Conservation (phyloP, 306 rosid species). For the Sophora flavescens region DNA sequence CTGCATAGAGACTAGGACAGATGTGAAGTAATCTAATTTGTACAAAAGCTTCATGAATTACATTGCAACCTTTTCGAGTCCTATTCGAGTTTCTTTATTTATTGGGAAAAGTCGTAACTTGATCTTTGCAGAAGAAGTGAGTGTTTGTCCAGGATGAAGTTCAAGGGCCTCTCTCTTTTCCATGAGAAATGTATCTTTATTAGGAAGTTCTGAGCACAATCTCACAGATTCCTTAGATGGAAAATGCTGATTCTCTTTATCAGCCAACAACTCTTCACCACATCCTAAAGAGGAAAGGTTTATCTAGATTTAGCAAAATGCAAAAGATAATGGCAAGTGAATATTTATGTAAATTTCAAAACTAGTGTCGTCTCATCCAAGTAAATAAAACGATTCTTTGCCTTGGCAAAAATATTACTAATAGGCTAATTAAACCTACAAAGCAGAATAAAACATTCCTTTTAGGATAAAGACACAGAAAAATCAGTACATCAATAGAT, state of each 20-base stretch:
- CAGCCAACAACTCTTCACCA: constrained; percentile 44
- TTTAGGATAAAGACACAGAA: neutral
- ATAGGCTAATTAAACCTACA: constrained; percentile 12
- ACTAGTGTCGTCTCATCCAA: constrained; percentile 13
- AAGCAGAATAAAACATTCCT: constrained; percentile 2
- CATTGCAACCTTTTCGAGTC: constrained; percentile 74
- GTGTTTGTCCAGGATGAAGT: constrained; percentile 47
- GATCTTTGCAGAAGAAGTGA: constrained; percentile 66
- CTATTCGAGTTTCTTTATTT: constrained; percentile 64
- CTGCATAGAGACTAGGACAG: constrained; percentile 24
- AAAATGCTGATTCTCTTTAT: constrained; percentile 43
- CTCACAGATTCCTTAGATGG: constrained; percentile 46
- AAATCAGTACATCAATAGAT: constrained; percentile 12
- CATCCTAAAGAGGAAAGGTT: constrained; percentile 42
- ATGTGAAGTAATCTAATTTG: constrained; percentile 36
- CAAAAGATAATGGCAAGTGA: constrained; percentile 13
- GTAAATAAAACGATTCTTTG: constrained; percentile 7
- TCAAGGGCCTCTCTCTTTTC: constrained; percentile 42
- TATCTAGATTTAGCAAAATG: constrained; percentile 23
- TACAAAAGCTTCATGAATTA: constrained; percentile 46
- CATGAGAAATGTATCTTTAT: constrained; percentile 26
- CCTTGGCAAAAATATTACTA: constrained; percentile 9
- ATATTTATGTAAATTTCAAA: constrained; percentile 20
- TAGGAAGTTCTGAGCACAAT: constrained; percentile 23
- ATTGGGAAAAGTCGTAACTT: constrained; percentile 86